Percentiles rank a stretch among this genome's conserved stretches.
Evolutionary conservation across 257 asterid species (phyloP).

Genomic region (Schizonepeta tenuifolia): DNA sequence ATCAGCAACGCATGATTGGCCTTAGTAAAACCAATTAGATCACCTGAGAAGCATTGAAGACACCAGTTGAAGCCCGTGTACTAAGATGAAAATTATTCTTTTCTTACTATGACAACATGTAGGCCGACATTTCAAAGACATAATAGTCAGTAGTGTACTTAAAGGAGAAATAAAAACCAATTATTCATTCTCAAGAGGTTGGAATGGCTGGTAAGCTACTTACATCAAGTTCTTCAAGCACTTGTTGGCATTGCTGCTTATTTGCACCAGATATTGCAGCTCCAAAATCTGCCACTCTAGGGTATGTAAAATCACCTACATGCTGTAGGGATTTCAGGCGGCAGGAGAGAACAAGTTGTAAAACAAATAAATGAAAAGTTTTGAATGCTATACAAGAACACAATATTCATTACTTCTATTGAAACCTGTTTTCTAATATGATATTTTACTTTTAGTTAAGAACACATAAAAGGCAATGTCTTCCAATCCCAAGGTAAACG

Average conservation of each 20-base stretch:
- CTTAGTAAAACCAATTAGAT: slow-evolving; percentile 6
- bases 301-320: slow-evolving; percentile 90
- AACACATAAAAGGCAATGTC: background rate
- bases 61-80: slow-evolving; percentile 5
- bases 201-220: slow-evolving; percentile 49
- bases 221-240: slow-evolving; percentile 98
- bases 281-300: slow-evolving; percentile 99
- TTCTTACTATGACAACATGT: background rate
- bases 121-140: slow-evolving; percentile 13
- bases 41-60: slow-evolving; percentile 12
- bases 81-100: background rate
- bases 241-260: slow-evolving; percentile 85
- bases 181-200: slow-evolving; percentile 8
- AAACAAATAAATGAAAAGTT: slow-evolving; percentile 21
- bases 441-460: background rate
- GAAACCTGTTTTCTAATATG: background rate
- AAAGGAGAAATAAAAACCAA: background rate
- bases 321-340: slow-evolving; percentile 65
- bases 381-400: slow-evolving; percentile 9
- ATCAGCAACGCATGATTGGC: slow-evolving; percentile 6
- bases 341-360: slow-evolving; percentile 31
- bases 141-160: slow-evolving; percentile 3
- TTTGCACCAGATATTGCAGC: slow-evolving; percentile 98
- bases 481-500: slow-evolving; percentile 4
- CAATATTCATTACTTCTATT: slow-evolving; percentile 15